These are phyloP conservation scores for Mucor sp. DNA, from an alignment of 371 early-diverging fungal genomes.

Conservation along the genomic window DNA sequence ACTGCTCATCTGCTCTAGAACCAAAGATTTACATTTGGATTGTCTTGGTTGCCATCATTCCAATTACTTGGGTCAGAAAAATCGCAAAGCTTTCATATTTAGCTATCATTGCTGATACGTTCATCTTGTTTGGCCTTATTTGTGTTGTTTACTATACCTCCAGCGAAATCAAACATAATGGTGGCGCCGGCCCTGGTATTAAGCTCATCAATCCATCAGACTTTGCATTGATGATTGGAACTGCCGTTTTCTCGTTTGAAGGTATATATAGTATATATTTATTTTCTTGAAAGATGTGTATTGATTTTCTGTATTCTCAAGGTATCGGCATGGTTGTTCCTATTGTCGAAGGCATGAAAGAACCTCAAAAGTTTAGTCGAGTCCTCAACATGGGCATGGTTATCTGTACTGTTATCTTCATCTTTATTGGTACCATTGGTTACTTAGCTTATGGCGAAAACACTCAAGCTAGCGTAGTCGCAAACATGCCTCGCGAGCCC, in stretches of 20 bases:
- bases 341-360: conserved; percentile 63
- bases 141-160: conserved; percentile 71
- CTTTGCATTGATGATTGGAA: conserved; percentile 80
- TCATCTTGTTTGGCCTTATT: conserved; percentile 76
- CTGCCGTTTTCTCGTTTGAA: conserved; percentile 87
- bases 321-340: conserved; percentile 37
- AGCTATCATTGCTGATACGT: conserved; percentile 77
- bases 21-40: conserved; percentile 67
- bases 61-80: conserved; percentile 77
- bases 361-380: conserved; percentile 61
- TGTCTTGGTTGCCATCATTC: conserved; percentile 72
- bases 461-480: conserved; percentile 70
- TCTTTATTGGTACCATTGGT: conserved; percentile 69
- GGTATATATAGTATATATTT: conserved; percentile 56
- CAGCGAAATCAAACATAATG: conserved; percentile 53
- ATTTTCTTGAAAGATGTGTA: neutral
- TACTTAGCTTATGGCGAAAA: conserved; percentile 74
- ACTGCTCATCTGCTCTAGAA: conserved; percentile 56
- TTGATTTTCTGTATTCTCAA: neutral
- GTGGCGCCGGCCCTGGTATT: conserved; percentile 47
- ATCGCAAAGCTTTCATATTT: conserved; percentile 74
- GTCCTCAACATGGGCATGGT: conserved; percentile 65
- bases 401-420: conserved; percentile 62
- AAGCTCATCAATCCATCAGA: conserved; percentile 45
- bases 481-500: conserved; percentile 60